phyloP scores from a whole-genome alignment of 495 filamentous ascomycete genomes.

The Aspergillus affinis region DNA sequence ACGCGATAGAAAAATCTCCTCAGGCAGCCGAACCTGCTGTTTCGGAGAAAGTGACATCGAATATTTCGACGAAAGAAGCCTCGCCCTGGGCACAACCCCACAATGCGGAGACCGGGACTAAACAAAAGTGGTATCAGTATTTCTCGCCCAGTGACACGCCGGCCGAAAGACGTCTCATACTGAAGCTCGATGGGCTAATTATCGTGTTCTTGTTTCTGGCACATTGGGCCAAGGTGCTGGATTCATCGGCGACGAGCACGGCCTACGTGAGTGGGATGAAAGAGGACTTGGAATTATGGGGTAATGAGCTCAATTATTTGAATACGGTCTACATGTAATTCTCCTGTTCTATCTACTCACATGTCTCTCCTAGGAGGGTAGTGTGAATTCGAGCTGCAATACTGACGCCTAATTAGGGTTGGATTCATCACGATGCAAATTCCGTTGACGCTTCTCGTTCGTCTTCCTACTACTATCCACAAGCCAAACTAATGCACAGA shows the following conservation, averaged over 20 bases:
- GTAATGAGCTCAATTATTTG: constrained; percentile 48
- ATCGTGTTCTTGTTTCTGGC: constrained; percentile 35
- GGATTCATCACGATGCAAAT: constrained; percentile 30
- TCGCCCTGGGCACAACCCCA: no score
- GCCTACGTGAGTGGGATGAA: constrained; percentile 33
- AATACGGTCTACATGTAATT: constrained; percentile 42
- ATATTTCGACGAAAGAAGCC: background rate
- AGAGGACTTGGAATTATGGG: constrained; percentile 34
- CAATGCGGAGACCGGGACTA: background rate
- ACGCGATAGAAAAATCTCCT: constrained; percentile 1
- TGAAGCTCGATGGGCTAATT: constrained; percentile 40
- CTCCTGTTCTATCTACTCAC: background rate
- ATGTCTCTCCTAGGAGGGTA: background rate
- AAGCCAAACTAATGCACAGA: background rate
- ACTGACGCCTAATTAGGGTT: constrained; percentile 16
- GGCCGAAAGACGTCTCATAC: constrained; percentile 41
- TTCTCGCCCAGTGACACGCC: constrained; percentile 37
- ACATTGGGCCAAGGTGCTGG: constrained; percentile 45
- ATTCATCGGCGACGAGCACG: constrained; percentile 30
- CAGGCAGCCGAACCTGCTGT: background rate
- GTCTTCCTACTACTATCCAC: constrained; percentile 3
- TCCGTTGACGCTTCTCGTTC: constrained; percentile 24
- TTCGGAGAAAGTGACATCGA: background rate
- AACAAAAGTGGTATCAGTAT: constrained; percentile 43
- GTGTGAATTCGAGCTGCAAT: background rate